Evolutionary conservation across 345 rosid species (phyloP).

Genomic region (Eucalyptus regnans): DNA sequence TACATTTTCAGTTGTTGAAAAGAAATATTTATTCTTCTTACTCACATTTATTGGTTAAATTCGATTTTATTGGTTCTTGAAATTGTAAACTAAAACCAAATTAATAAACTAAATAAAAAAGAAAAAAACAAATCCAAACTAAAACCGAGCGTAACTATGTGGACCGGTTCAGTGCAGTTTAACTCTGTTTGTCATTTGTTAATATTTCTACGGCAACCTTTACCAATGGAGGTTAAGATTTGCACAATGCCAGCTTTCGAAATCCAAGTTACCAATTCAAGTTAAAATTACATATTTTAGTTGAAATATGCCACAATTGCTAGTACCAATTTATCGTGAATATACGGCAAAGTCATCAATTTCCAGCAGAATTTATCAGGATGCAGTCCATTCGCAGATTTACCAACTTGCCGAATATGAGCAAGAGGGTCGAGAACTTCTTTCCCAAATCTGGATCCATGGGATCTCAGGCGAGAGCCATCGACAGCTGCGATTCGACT

Average conservation of each 20-base stretch:
- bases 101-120: background rate
- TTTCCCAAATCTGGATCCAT: background rate
- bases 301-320: too few species aligned
- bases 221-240: too few species aligned
- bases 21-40: background rate
- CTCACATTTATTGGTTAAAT: background rate
- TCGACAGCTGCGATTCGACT: fast-evolving
- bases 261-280: too few species aligned
- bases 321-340: background rate
- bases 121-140: background rate
- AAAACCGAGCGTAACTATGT: background rate
- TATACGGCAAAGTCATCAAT: background rate
- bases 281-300: too few species aligned
- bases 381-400: fast-evolving
- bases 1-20: background rate
- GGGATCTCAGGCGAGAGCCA: background rate
- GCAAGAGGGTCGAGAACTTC: background rate
- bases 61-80: background rate
- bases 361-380: background rate
- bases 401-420: background rate
- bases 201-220: too few species aligned
- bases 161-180: too few species aligned
- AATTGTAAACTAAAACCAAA: background rate
- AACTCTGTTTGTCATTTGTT: too few species aligned
- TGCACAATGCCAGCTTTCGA: too few species aligned